Evolutionary conservation across 495 filamentous ascomycete genomes (phyloP).

Genomic region (Neurospora sp.): DNA sequence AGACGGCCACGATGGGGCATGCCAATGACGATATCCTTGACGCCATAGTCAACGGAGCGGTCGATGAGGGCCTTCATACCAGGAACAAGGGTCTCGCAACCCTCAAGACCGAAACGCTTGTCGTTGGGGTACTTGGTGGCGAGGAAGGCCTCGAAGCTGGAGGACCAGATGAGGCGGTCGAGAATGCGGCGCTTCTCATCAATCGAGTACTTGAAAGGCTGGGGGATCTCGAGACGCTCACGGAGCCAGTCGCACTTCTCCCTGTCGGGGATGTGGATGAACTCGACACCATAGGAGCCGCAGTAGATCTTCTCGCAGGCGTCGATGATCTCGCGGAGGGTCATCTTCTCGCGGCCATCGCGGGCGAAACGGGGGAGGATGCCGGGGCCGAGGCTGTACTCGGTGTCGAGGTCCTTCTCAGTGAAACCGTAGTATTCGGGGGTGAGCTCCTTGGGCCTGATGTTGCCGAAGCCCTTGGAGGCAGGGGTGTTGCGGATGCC

Average conservation of each 20-base stretch:
- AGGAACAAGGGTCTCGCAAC: constrained; percentile 89
- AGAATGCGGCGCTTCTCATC: constrained; percentile 97
- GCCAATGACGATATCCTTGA: constrained; percentile 98
- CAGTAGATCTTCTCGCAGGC: constrained; percentile 95
- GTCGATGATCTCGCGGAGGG: constrained; percentile 82
- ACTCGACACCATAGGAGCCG: constrained; percentile 91
- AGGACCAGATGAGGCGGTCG: constrained; percentile 95
- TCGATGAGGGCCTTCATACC: constrained; percentile 99
- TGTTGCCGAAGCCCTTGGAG: constrained; percentile 75
- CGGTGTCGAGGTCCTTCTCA: constrained; percentile 86
- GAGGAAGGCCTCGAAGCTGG: constrained; percentile 89
- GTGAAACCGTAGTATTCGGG: constrained; percentile 90
- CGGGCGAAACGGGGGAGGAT: constrained; percentile 90
- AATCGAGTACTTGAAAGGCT: constrained; percentile 88
- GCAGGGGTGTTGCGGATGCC: constrained; percentile 67
- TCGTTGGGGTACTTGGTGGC: constrained; percentile 98
- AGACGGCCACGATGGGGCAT: constrained; percentile 99
- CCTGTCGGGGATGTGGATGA: constrained; percentile 96
- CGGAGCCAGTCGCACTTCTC: constrained; percentile 98
- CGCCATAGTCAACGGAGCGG: constrained; percentile 92
- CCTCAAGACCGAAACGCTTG: constrained; percentile 97
- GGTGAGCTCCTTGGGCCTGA: constrained; percentile 83
- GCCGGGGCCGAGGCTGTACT: constrained; percentile 87
- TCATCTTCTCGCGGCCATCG: constrained; percentile 88
- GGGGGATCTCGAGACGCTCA: constrained; percentile 85